Base-by-base conservation (phyloP, 2,329 filamentous ascomycete species). In the Parascedosporium putredinis region DNA sequence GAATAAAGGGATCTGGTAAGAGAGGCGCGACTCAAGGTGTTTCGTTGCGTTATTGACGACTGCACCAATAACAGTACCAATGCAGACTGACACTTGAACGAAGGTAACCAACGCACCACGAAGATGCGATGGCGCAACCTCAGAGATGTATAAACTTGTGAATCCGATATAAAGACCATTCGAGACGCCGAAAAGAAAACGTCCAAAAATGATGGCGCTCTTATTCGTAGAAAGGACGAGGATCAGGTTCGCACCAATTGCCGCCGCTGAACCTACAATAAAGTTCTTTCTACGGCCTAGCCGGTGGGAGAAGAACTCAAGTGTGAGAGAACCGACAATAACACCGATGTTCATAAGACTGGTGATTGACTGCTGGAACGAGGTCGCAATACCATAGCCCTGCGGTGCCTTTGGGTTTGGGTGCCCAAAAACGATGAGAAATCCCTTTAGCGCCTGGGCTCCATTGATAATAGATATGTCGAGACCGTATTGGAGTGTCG, bases 111-210 rank as follows among this genome's bases (percentile, higher is more conserved):
- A 44, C 33, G 51, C 18, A 38, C 52, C 52, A 4, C 52, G 52
- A 40, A 49, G 46, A 40, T 42, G 50, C 33, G 53, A 44, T 2
- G 51, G 51, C 10, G 51, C 43, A 7, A 46, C 47, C 24, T 55
- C 51, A 23, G 49, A 50, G 42, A 53, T 53, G 29, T 55, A 54
- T 8, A 54, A 46, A 40, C 45, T 52, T 3, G 50, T 50, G 29
- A 53, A 49, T 2, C 46, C 48, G 23, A 53, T 50, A 20, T 44
- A 52, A 23, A 52, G 47, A 34, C 51, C 51, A 27, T 53, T 52
- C 7, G 51, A 52, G 44, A 53, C 42, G 20, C 53, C 53, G 23
- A 51, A 46, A 25, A 55, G 22, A 29, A 55, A 50, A n/a, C 53
- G 51, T 4, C 47, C 51, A 29, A 55, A 46, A 29, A 49, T 42